phyloP scores from a whole-genome alignment of 306 rosid genomes.

The Hippophae gyantsensis region DNA sequence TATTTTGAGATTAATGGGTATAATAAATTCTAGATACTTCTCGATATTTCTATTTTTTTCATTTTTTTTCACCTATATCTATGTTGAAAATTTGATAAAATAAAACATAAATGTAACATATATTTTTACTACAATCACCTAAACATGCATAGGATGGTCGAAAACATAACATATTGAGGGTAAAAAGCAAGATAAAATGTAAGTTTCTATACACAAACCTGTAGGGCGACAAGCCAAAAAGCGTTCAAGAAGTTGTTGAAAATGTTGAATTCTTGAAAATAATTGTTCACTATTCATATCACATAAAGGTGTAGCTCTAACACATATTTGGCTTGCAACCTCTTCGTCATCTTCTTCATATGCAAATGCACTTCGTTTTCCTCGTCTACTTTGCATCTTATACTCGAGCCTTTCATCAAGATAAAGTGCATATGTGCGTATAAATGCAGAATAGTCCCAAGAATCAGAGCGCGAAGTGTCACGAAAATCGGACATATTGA shows the following conservation, averaged over 20 bases:
- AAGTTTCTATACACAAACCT: conserved; percentile 34
- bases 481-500: conserved; percentile 82
- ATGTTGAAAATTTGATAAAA: no score
- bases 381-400: conserved; percentile 79
- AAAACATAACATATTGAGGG: no score
- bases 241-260: conserved; percentile 78
- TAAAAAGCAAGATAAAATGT: not conserved
- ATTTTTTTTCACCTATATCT: no score
- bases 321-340: not conserved
- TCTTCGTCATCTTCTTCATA: conserved; percentile 37
- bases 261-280: conserved; percentile 64
- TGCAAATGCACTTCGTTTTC: conserved; percentile 42
- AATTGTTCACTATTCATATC: conserved; percentile 55
- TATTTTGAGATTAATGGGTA: no score
- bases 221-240: conserved; percentile 93
- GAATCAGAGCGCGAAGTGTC: conserved; percentile 41
- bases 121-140: no score
- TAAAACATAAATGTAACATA: no score
- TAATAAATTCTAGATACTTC: no score
- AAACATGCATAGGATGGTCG: no score
- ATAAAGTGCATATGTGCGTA: conserved; percentile 69
- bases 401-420: conserved; percentile 81
- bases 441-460: conserved; percentile 76
- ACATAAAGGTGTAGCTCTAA: conserved; percentile 42
- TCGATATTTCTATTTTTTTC: no score